Conservation (phyloP, 306 rosid species). For the Neltuma alba region DNA sequence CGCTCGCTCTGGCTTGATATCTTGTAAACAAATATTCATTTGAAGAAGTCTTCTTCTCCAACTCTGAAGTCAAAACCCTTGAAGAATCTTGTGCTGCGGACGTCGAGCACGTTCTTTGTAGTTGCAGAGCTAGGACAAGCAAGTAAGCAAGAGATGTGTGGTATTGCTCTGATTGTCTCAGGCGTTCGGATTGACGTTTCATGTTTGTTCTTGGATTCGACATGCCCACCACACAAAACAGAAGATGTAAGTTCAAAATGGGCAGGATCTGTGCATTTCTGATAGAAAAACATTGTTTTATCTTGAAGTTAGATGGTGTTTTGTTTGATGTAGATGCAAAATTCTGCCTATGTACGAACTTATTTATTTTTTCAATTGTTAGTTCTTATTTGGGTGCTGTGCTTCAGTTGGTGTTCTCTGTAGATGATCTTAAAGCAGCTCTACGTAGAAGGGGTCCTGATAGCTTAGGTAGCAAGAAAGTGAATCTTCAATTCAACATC, state of each 20-base stretch:
- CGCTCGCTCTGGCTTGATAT: accelerated
- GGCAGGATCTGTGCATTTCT: not conserved
- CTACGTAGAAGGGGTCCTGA: conserved; percentile 89
- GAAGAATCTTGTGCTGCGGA: not conserved
- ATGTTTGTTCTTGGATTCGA: conserved; percentile 40
- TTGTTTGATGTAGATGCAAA: not conserved
- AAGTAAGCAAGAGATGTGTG: conserved; percentile 64
- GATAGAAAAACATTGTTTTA: not conserved
- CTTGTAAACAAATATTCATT: too few species aligned
- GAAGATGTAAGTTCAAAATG: conserved; percentile 51
- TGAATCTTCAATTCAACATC: conserved; percentile 42
- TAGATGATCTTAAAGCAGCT: conserved; percentile 65
- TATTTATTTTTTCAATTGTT: not conserved
- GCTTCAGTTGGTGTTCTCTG: conserved; percentile 47
- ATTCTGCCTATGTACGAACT: not conserved
- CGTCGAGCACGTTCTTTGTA: not conserved
- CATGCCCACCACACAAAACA: conserved; percentile 28
- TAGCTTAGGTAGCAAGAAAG: conserved; percentile 62
- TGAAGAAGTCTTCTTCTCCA: not conserved
- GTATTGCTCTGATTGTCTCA: conserved; percentile 75
- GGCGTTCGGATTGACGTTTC: conserved; percentile 64
- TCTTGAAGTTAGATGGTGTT: not conserved
- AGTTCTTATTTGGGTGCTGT: not conserved
- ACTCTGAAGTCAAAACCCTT: not conserved
- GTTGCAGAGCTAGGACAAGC: not conserved